A percentile compares a stretch with the other conserved stretches of the same genome.
These are phyloP conservation scores for Chrysoporthe cubensis DNA, from an alignment of 2,329 filamentous ascomycete species.

Conservation along the genomic window DNA sequence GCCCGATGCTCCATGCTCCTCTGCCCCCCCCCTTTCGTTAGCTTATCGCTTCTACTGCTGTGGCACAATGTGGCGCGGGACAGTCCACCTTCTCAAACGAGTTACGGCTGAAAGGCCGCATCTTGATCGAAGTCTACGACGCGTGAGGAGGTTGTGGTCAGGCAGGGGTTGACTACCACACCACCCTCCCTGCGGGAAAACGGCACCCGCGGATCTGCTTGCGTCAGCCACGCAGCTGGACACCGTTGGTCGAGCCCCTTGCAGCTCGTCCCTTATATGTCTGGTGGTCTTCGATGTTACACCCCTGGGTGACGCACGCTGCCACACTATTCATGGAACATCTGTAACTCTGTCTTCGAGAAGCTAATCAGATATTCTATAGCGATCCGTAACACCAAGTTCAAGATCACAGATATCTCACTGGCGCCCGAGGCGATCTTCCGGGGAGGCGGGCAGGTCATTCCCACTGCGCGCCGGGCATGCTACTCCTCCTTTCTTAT, in stretches of 20 bases:
- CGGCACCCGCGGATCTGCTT: conserved; percentile 25
- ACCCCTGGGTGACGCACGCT: conserved; percentile 4
- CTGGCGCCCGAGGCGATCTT: conserved; percentile 91
- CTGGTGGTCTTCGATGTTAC: conserved; percentile 7
- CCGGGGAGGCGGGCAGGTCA: conserved; percentile 94
- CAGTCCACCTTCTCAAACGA: conserved; percentile 22
- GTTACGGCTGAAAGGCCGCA: conserved; percentile 10
- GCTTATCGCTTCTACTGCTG: conserved; percentile 16
- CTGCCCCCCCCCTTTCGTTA: conserved; percentile 5
- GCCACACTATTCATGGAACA: background rate
- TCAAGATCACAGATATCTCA: conserved; percentile 89
- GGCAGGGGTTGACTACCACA: conserved; percentile 15
- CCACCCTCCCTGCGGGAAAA: background rate
- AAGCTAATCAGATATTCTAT: conserved; percentile 22
- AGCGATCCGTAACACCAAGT: conserved; percentile 97
- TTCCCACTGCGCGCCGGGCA: conserved; percentile 88
- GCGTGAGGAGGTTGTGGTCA: background rate
- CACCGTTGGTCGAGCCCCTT: conserved; percentile 15
- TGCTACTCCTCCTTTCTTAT: conserved; percentile 97
- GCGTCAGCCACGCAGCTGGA: conserved; percentile 15
- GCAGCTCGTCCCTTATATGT: conserved; percentile 21
- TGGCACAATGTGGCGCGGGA: conserved; percentile 15
- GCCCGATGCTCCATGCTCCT: conserved; percentile 16
- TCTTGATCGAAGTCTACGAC: background rate
- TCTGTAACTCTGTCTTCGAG: conserved; percentile 12